Conservation (phyloP, 176 grass and related monocot genomes). For the Rhynchospora pubera region DNA sequence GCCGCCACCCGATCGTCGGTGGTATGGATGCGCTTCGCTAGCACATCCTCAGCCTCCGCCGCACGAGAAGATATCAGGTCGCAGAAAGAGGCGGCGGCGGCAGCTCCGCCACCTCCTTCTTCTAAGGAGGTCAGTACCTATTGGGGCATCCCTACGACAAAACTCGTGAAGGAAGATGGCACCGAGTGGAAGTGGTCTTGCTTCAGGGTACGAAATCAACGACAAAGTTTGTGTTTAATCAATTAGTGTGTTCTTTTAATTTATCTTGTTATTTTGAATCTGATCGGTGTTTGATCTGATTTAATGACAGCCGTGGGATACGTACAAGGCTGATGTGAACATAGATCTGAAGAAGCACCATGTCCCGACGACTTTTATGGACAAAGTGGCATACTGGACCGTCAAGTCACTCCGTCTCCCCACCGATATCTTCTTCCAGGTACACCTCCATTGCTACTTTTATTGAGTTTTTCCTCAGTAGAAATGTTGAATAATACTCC, state of each 20-base stretch:
- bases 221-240: not conserved
- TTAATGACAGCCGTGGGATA: constrained; percentile 63
- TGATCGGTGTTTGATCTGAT: not conserved
- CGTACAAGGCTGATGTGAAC: constrained; percentile 59
- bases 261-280: too few species aligned
- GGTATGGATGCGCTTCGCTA: constrained; percentile 31
- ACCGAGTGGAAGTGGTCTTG: constrained; percentile 83
- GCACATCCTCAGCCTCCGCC: constrained; percentile 25
- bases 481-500: not conserved
- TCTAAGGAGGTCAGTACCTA: constrained; percentile 37
- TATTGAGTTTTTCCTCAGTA: not conserved
- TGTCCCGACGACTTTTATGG: constrained; percentile 35
- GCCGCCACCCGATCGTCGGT: not conserved
- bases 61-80: constrained; percentile 22
- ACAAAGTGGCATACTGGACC: constrained; percentile 69
- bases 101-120: not conserved
- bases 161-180: constrained; percentile 53
- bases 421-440: constrained; percentile 88
- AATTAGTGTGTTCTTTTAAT: not conserved
- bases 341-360: constrained; percentile 95
- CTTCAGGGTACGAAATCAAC: constrained; percentile 40
- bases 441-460: not conserved
- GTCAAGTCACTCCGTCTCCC: constrained; percentile 52
- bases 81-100: constrained; percentile 23
- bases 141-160: constrained; percentile 51